phyloP scores from a whole-genome alignment of 177 flowering plant genomes.

The Vitis hybrid region DNA sequence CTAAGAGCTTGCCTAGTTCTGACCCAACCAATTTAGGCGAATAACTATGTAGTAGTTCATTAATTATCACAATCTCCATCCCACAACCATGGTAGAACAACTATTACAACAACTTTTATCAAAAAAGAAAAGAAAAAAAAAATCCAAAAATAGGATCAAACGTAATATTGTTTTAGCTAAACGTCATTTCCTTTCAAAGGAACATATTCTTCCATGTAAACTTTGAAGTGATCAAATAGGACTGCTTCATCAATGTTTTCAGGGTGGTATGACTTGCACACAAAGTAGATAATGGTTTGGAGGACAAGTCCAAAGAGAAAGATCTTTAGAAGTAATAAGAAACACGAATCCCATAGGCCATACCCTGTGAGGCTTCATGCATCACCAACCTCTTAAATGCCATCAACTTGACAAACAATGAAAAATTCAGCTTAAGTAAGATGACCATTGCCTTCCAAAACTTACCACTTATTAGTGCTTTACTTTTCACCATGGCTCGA shows the following conservation, averaged over 20 bases:
- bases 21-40: no score
- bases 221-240: slow-evolving; percentile 26
- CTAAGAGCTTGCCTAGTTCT: no score
- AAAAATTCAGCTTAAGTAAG: slow-evolving; percentile 6
- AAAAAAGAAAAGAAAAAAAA: no score
- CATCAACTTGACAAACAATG: not conserved
- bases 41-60: no score
- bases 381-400: slow-evolving; percentile 14
- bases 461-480: slow-evolving; percentile 17
- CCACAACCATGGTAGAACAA: no score
- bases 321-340: slow-evolving; percentile 9
- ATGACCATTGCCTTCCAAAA: slow-evolving; percentile 8
- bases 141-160: not conserved
- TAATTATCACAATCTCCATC: no score
- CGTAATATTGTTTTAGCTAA: slow-evolving; percentile 23
- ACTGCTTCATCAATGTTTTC: no score
- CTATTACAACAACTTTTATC: no score
- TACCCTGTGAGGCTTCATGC: not conserved
- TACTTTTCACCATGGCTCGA: slow-evolving; percentile 23
- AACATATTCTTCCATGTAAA: slow-evolving; percentile 24
- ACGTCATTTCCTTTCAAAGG: slow-evolving; percentile 5
- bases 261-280: fast-evolving
- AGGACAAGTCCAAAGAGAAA: no score
- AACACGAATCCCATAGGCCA: not conserved
- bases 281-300: no score